A percentile compares a stretch with the other conserved stretches of the same genome.
Conservation (phyloP, 1,284 basidiomycete genomes). For the Exobasidium rhododendri region DNA sequence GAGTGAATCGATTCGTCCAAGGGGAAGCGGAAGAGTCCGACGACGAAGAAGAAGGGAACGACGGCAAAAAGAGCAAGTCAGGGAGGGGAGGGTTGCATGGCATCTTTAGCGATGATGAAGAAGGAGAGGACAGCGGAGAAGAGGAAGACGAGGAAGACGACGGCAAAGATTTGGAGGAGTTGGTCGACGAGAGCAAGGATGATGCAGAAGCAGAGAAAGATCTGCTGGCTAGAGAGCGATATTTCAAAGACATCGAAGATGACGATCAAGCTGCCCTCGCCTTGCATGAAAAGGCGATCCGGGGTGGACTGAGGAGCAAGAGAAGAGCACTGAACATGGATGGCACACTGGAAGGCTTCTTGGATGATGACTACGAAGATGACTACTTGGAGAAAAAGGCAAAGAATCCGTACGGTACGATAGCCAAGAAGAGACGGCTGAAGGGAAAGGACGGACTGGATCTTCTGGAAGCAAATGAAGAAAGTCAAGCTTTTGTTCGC, state of each 20-base stretch:
- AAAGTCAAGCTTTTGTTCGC: slow-evolving; percentile 39
- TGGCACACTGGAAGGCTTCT: slow-evolving; percentile 32
- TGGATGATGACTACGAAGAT: slow-evolving; percentile 51
- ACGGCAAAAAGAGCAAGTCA: not conserved
- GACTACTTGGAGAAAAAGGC: slow-evolving; percentile 32
- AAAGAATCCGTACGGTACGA: slow-evolving; percentile 19
- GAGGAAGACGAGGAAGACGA: slow-evolving; percentile 42
- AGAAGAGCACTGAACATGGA: slow-evolving; percentile 25
- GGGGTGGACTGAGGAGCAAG: slow-evolving; percentile 34
- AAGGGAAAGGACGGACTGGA: slow-evolving; percentile 44
- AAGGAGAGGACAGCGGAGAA: slow-evolving; percentile 25
- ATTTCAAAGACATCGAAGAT: slow-evolving; percentile 36
- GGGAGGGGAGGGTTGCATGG: slow-evolving; percentile 39
- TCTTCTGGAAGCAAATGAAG: slow-evolving; percentile 31
- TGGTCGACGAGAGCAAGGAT: slow-evolving; percentile 47
- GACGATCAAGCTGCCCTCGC: slow-evolving; percentile 39
- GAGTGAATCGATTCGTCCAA: slow-evolving; percentile 30
- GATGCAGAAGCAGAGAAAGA: slow-evolving; percentile 46
- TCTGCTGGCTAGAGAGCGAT: slow-evolving; percentile 29
- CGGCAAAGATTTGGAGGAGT: slow-evolving; percentile 40
- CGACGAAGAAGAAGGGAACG: slow-evolving; percentile 2
- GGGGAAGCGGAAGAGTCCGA: slow-evolving; percentile 54
- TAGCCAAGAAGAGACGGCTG: slow-evolving; percentile 35
- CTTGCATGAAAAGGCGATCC: slow-evolving; percentile 38
- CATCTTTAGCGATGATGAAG: slow-evolving; percentile 37